Evolutionary conservation across 306 rosid species (phyloP), one percentile per base, ranked within the genome.

Genomic region (Mimosa pudica): DNA sequence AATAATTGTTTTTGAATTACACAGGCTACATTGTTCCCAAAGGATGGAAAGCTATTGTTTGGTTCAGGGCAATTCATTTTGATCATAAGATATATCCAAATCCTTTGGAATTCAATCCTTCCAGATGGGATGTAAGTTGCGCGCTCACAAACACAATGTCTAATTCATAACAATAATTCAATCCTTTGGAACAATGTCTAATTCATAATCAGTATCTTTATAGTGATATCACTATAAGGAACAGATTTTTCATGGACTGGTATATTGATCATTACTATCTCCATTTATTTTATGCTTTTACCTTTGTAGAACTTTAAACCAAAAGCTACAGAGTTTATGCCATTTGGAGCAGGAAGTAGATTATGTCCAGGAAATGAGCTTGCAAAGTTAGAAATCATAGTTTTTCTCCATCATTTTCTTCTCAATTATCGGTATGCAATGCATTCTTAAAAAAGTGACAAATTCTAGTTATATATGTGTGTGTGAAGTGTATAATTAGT

Each of bases 51-150:
- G 89, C 78, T 8, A 73, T 93, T 12, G 78, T 75, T 0, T 93
- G 98, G 98, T 93, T 91, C 38, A 86, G 98, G 65, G 77, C 88
- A 5, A 87, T 93, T 87, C 98, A 93, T 63, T 76, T 80, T 1
- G 90, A 93, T 81, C 85, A 94, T 3, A 84, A 89, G 82, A 83
- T 80, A 35, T 93, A 86, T 82, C 89, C 89, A 16, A 69, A 91
- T 63, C 98, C 97, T n/a, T 64, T 1, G 75, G 90, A 88, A 64
- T 93, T 89, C 35, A 81, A 93, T 61, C 98, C 98, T 77, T 81
- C 84, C 0, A 86, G 96, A 89, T 93, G 91, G 89, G 80, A 85
- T 54, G 98, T 93, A 85, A 85, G 89, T 79, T 62, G 4, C 71
- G 13, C 2, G 2, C 0, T 54, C 4, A 32, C 63, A 55, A 7